Percentiles rank a stretch among this genome's conserved stretches.
Evolutionary conservation across 345 rosid genomes (phyloP).

Genomic region (Noccaea bulbosa): DNA sequence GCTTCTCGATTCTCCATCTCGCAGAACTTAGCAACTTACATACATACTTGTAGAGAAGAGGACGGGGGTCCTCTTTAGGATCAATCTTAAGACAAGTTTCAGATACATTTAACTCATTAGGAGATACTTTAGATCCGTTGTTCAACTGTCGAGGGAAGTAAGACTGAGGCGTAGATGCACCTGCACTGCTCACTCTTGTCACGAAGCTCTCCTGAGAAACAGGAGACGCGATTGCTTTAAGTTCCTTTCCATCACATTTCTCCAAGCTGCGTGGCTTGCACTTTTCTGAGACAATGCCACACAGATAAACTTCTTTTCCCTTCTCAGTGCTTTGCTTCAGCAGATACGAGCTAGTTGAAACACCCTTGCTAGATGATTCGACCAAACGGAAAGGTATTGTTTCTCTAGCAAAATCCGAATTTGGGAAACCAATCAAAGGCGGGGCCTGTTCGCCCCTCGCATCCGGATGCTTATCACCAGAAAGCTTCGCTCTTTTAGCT

Average conservation of each 20-base stretch:
- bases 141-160: conserved; percentile 43
- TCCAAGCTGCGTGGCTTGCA: conserved; percentile 37
- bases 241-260: conserved; percentile 47
- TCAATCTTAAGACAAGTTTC: conserved; percentile 45
- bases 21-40: conserved; percentile 55
- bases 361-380: conserved; percentile 66
- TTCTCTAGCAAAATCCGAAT: conserved; percentile 43
- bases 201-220: conserved; percentile 79
- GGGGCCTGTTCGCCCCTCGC: conserved; percentile 36
- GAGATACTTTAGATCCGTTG: conserved; percentile 43
- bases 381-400: conserved; percentile 53
- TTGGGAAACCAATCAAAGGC: conserved; percentile 32
- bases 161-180: conserved; percentile 48
- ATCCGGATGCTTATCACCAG: conserved; percentile 41
- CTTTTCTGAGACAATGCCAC: conserved; percentile 44
- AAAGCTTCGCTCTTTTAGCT: conserved; percentile 57
- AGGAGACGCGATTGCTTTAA: conserved; percentile 66
- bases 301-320: conserved; percentile 40
- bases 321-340: conserved; percentile 48
- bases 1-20: conserved; percentile 73
- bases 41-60: conserved; percentile 65
- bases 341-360: conserved; percentile 60
- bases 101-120: conserved; percentile 41
- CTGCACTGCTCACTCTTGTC: conserved; percentile 47
- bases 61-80: conserved; percentile 69